Conservation (phyloP, 257 asterid species). For the Plectranthus barbatus region DNA sequence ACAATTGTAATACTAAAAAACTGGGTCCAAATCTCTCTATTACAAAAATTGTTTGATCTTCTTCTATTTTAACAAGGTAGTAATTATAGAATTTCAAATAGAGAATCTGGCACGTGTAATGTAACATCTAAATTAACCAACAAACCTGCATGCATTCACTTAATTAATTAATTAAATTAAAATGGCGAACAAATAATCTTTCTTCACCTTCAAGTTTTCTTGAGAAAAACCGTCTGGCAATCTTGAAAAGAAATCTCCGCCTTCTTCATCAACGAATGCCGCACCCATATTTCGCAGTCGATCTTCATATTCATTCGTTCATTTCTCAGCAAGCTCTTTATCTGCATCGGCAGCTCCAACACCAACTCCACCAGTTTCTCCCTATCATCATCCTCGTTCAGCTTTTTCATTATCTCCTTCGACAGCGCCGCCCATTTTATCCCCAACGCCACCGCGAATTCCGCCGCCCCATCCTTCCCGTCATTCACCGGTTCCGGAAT, state of each 20-base stretch:
- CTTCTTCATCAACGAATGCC: conserved; percentile 17
- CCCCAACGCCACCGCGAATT: conserved; percentile 13
- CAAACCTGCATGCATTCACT: too few relatives aligned
- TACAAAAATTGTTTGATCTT: not conserved
- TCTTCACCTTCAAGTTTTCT: not conserved
- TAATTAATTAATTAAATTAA: too few relatives aligned
- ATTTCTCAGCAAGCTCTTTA: conserved; percentile 32
- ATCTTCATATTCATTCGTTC: conserved; percentile 18
- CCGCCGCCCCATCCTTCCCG: not conserved
- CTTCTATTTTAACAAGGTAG: not conserved
- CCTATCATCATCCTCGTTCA: conserved; percentile 18
- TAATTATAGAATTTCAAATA: not conserved
- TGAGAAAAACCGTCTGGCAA: conserved; percentile 29
- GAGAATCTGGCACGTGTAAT: not conserved
- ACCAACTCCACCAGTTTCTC: conserved; percentile 26
- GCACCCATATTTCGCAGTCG: conserved; percentile 42
- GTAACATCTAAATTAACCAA: not conserved
- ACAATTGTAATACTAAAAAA: not conserved
- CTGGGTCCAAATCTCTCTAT: not conserved
- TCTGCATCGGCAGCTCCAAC: conserved; percentile 26
- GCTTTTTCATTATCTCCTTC: not conserved
- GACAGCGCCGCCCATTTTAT: conserved; percentile 18
- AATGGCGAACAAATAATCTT: too few relatives aligned
- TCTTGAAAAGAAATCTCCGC: conserved; percentile 26
- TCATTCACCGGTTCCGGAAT: conserved; percentile 2